A percentile compares a stretch with the other conserved stretches of the same genome.
Conservation (phyloP, 176 grass and related monocot species). For the Tuctoria greenei region DNA sequence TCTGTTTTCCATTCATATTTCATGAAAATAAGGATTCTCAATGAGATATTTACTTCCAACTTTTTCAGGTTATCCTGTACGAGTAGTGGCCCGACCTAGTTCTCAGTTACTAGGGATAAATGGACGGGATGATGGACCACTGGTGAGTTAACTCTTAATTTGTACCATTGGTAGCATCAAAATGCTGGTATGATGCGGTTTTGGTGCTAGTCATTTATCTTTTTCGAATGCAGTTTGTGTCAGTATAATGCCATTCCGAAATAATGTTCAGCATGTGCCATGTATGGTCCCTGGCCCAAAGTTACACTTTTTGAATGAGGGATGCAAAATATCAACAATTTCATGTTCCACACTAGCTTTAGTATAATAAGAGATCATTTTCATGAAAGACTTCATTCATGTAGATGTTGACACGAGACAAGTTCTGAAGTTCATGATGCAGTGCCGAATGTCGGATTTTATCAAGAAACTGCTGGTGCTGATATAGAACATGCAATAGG, state of each 20-base stretch:
- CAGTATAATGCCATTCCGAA: neutral
- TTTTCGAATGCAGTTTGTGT: neutral
- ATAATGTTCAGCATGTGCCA: neutral
- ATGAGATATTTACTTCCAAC: slow-evolving; percentile 32
- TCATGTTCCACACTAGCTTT: slow-evolving; percentile 3
- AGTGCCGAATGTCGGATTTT: neutral
- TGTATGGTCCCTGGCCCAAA: neutral
- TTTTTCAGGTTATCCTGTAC: slow-evolving; percentile 67
- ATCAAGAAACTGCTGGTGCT: slow-evolving; percentile 1
- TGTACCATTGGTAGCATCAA: slow-evolving; percentile 6
- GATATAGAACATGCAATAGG: slow-evolving; percentile 13
- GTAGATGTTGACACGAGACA: neutral
- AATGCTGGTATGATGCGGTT: neutral
- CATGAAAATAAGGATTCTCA: slow-evolving; percentile 17
- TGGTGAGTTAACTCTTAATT: slow-evolving; percentile 68
- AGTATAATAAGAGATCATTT: slow-evolving; percentile 3
- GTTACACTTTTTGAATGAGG: neutral
- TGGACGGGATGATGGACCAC: slow-evolving; percentile 94
- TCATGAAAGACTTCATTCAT: slow-evolving; percentile 9
- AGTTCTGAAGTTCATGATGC: neutral
- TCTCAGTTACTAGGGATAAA: slow-evolving; percentile 88
- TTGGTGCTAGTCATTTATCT: slow-evolving; percentile 4
- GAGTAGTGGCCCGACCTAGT: slow-evolving; percentile 81
- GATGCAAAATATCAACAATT: neutral
- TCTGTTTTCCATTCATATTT: slow-evolving; percentile 23